Conservation (phyloP, 139 green algal genomes). For the Chlorella sp. region DNA sequence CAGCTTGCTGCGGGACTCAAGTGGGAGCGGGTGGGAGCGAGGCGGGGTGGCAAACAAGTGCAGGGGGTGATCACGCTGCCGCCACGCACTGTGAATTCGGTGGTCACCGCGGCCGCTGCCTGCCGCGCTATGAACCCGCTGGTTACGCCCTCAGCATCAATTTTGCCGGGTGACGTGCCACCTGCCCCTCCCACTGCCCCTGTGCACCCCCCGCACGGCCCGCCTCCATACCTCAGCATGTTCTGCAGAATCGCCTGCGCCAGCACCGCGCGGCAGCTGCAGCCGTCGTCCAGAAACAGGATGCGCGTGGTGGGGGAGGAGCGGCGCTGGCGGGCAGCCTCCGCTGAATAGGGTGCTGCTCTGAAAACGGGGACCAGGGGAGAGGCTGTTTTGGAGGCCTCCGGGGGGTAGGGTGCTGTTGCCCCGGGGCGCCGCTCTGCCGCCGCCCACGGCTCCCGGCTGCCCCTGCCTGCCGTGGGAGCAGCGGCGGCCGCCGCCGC, state of each 20-base stretch:
- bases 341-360: slow-evolving; percentile 40
- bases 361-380: slow-evolving; percentile 39
- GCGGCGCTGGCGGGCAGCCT: slow-evolving; percentile 27
- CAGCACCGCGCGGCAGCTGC: slow-evolving; percentile 49
- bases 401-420: neutral
- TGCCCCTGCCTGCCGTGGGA: neutral
- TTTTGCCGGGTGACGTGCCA: neutral
- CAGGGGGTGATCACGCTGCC: neutral
- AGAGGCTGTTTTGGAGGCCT: neutral
- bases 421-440: neutral
- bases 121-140: too few species aligned
- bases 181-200: neutral
- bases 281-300: slow-evolving; percentile 61
- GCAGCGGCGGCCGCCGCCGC: neutral
- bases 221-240: slow-evolving; percentile 28
- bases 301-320: slow-evolving; percentile 29
- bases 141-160: too few species aligned
- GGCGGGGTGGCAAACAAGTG: neutral
- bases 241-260: slow-evolving; percentile 45
- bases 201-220: neutral
- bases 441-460: neutral
- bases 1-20: slow-evolving; percentile 15
- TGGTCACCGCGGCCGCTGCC: neutral
- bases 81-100: neutral
- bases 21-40: neutral